Evolutionary conservation across 2,329 filamentous ascomycete genomes (phyloP), one percentile per base, ranked within the genome.

Genomic region (Fusarium equiseti): DNA sequence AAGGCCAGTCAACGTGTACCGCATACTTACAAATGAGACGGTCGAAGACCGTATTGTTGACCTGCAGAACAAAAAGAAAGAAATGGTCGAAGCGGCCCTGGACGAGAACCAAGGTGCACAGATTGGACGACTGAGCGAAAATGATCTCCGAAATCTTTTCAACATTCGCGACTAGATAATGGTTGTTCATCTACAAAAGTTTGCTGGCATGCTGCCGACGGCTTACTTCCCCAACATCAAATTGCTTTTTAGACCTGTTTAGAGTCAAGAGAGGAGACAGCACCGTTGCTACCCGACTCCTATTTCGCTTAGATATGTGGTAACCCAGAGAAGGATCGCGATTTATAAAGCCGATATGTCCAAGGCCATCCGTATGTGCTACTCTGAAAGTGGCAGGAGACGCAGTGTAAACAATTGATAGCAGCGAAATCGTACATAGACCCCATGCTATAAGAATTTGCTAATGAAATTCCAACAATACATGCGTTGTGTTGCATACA

Each of bases 21-120:
- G 93, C 6, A 87, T 97, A 26, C 82, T 97, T 5, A 89, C 95
- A 10, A 79, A 89, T 73, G 86, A 88, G 8, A 97, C 95, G 0
- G 92, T 98, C 2, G 95, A 98, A 79, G 94, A 97, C 76, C 89
- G 94, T 10, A 97, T 98, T 69, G 83, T 95, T 32, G 85, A 85
- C 26, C 82, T 97, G 18, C 94, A 97, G 77, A 88, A 95, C 54
- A 85, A 88, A 78, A 98, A 97, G 83, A 88, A 91, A 24, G 85
- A 88, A 45, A 83, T 97, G 40, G 93, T 97, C 40, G 90, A 93
- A 66, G 87, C 89, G 12, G 95, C 94, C 2, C 85, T 98, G 24
- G 92, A 96, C 74, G 93, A 97, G 80, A 87, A 88, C 27, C 91
- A 90, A 42, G 87, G 87, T 35, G 87, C 88, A 75, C 88, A 85